Evolutionary conservation across 352 stramenopile genomes (phyloP).

Genomic region (Aphanomyces stellatus): DNA sequence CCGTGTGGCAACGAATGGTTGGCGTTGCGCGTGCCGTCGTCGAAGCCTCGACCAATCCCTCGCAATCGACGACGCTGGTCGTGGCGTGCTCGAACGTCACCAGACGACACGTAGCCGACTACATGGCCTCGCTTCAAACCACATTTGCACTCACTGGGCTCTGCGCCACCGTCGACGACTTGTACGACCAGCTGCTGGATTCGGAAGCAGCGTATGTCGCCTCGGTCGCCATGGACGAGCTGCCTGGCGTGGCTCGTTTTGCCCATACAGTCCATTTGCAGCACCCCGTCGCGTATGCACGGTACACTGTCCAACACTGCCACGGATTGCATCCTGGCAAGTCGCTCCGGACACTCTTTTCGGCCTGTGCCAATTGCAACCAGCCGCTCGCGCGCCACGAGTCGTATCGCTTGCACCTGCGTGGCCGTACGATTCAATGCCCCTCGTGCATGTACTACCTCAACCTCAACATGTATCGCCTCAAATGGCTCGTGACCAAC

Average conservation of each 20-base stretch:
- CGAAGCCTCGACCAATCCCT: neutral
- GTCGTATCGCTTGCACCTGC: neutral
- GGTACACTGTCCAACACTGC: neutral
- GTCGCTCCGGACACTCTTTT: too few relatives aligned
- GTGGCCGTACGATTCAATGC: neutral
- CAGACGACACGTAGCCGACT: neutral
- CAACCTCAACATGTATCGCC: neutral
- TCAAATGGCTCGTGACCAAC: neutral
- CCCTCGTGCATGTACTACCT: neutral
- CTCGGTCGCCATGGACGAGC: neutral
- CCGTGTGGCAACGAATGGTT: neutral
- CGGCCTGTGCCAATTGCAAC: too few relatives aligned
- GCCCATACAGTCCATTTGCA: neutral
- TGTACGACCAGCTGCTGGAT: neutral
- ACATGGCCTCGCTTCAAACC: too few relatives aligned
- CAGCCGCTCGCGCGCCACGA: too few relatives aligned
- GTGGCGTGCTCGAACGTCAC: neutral
- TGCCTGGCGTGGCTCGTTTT: neutral
- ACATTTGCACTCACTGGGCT: neutral
- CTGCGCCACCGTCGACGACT: neutral
- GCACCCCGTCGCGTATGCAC: neutral
- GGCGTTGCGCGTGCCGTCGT: neutral
- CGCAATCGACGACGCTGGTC: neutral
- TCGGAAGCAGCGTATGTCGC: neutral
- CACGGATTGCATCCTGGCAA: neutral